These are phyloP conservation scores for Durusdinium trenchii DNA, from an alignment of 73 alveolate species.

Conservation along the genomic window DNA sequence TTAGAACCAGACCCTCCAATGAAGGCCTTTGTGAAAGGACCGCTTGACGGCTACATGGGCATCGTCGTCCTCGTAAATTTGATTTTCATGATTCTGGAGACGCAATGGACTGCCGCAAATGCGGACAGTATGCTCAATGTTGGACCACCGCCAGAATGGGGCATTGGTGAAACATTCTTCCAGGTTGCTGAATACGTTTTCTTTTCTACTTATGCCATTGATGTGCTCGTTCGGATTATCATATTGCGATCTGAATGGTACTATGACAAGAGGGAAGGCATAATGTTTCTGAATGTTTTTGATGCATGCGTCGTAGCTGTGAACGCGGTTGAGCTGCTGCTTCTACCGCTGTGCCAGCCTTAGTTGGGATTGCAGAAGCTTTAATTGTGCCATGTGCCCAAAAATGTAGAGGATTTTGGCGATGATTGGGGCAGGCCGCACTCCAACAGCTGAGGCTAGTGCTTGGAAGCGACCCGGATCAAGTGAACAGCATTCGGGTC, in stretches of 20 bases:
- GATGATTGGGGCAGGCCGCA: background rate
- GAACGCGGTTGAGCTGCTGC: conserved; percentile 58
- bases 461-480: background rate
- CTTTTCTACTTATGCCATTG: conserved; percentile 28
- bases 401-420: background rate
- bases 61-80: conserved; percentile 26
- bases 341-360: conserved; percentile 54
- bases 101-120: conserved; percentile 5
- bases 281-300: conserved; percentile 48
- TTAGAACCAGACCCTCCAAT: conserved; percentile 60
- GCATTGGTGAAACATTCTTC: background rate
- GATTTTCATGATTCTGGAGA: conserved; percentile 53
- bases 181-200: conserved; percentile 38
- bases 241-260: conserved; percentile 65
- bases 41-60: conserved; percentile 72
- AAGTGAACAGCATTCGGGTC: conserved; percentile 74
- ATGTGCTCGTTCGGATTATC: conserved; percentile 28
- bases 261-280: conserved; percentile 55
- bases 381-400: background rate
- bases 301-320: conserved; percentile 75
- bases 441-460: background rate
- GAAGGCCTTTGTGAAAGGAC: conserved; percentile 62
- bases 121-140: background rate
- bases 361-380: too few relatives aligned
- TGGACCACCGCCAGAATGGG: background rate